A percentile compares a stretch with the other conserved stretches of the same genome.
phyloP scores from a whole-genome alignment of 2,329 filamentous ascomycete genomes.

The Penicillium nordicum region DNA sequence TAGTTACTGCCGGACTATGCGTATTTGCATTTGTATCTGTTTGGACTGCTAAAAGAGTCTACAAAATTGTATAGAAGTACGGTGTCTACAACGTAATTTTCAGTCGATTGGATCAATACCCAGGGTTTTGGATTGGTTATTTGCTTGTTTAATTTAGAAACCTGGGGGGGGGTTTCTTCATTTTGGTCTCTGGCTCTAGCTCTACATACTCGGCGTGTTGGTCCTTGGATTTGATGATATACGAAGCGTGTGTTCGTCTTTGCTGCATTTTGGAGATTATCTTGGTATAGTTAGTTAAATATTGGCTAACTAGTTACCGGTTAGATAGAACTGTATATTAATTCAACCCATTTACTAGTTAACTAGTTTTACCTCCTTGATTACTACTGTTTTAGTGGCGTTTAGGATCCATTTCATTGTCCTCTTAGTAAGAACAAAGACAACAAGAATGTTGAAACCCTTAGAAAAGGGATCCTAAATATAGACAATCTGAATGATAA shows the following conservation, averaged over 20 bases:
- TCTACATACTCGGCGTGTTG: background rate
- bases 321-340: conserved; percentile 9
- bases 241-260: background rate
- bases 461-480: background rate
- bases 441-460: background rate
- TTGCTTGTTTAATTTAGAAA: background rate
- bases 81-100: background rate
- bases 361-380: background rate
- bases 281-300: background rate
- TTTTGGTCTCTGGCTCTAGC: background rate
- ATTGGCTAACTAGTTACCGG: background rate
- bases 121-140: background rate
- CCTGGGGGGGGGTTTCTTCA: background rate
- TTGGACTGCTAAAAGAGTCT: conserved; percentile 76
- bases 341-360: background rate
- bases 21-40: conserved; percentile 78
- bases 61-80: conserved; percentile 64
- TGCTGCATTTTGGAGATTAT: background rate
- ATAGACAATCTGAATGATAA: background rate
- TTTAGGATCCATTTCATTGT: background rate
- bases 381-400: background rate
- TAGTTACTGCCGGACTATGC: conserved; percentile 68
- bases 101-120: conserved; percentile 8
- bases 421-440: background rate
- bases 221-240: conserved; percentile 12